Evolutionary conservation across 2,329 filamentous ascomycete genomes (phyloP), one percentile per base, ranked within the genome.

Genomic region (Sclerotinia spermophila): DNA sequence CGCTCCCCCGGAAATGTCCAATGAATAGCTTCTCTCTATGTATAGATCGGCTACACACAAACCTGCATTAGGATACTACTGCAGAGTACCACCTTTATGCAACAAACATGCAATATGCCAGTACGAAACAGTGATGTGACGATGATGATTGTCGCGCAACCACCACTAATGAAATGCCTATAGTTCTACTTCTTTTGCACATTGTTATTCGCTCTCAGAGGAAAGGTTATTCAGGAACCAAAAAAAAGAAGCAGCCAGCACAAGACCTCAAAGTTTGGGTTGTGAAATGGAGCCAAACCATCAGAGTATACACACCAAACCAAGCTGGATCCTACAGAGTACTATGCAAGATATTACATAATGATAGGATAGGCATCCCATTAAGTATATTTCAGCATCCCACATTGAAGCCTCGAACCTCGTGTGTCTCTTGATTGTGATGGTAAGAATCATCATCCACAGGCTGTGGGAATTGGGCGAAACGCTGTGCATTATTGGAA

Each of bases 401-500:
- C 17, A 45, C 45, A 40, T 33, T 10, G 35, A 60, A 59, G 11
- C 55, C 55, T 68, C 55, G 55, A 60, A 42, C 30, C 42, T 60
- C 30, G 40, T 68, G 56, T 60, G 33, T 40, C 3, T 21, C 13
- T 19, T 60, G 10, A 55, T 55, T 61, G 35, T 45, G 24, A 66
- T 11, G 2, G 27, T 51, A n/a, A 24, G 38, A 66, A 66, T n/a
- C 48, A 40, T 53, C 30, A 53, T 53, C 45, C 38, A 58, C 44
- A 69, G 60, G 59, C 67, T 65, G 35, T 70, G 21, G 27, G 48
- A 45, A 60, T 24, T 65, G 45, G 68, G 68, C 68, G 68, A 69
- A 69, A 65, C 68, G 68, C 68, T 56, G 68, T 69, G 59, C 48
- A 45, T 61, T 61, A 61, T 67, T 67, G 65, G 65, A 61, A 60